These are phyloP conservation scores for Blepharisma stoltei DNA, from an alignment of 73 alveolate species.

Conservation along the genomic window DNA sequence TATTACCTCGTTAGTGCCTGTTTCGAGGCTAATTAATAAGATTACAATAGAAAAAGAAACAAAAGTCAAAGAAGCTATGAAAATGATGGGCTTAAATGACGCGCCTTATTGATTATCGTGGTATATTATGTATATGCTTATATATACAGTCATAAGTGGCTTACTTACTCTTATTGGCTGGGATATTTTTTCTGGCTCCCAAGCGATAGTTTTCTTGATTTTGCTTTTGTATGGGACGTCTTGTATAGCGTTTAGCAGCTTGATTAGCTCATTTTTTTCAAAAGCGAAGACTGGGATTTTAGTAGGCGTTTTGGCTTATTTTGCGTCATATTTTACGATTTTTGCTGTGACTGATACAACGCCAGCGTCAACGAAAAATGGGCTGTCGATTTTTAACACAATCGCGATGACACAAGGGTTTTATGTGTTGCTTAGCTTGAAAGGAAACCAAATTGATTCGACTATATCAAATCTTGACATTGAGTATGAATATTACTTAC, in stretches of 20 bases:
- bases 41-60: conserved; percentile 80
- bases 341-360: conserved; percentile 17
- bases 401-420: conserved; percentile 19
- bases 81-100: conserved; percentile 87
- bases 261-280: conserved; percentile 2
- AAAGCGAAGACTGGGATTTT: conserved; percentile 10
- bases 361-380: background rate
- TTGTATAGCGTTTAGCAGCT: conserved; percentile 8
- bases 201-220: background rate
- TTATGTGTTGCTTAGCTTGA: background rate
- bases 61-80: conserved; percentile 96
- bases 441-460: conserved; percentile 7
- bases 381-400: background rate
- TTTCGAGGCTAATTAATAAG: background rate
- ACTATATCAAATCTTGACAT: background rate
- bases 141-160: background rate
- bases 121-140: conserved; percentile 7
- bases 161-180: background rate
- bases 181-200: background rate
- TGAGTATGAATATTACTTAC: background rate
- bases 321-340: background rate
- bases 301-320: background rate
- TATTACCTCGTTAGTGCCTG: conserved; percentile 25
- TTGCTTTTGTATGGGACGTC: conserved; percentile 8
- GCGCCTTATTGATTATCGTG: conserved; percentile 15